These are phyloP conservation scores for Amanita brunnescens DNA, from an alignment of 768 basidiomycete species.

Conservation along the genomic window DNA sequence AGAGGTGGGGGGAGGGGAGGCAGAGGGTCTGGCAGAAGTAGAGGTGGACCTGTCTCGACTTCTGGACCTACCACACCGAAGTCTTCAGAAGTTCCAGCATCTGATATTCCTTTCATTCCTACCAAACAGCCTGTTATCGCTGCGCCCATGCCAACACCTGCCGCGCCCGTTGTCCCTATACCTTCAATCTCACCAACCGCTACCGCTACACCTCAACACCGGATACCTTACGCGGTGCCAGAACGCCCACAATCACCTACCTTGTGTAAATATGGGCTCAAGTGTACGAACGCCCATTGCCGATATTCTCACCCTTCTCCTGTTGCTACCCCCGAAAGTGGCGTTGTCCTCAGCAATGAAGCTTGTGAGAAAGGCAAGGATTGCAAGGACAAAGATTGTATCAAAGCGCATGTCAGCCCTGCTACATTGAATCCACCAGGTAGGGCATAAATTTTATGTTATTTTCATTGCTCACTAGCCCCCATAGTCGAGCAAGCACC, in stretches of 20 bases:
- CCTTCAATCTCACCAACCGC: slow-evolving; percentile 14
- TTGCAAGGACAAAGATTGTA: slow-evolving; percentile 92
- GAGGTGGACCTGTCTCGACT: slow-evolving; percentile 33
- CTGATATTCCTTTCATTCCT: background rate
- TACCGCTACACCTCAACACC: slow-evolving; percentile 23
- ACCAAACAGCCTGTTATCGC: slow-evolving; percentile 12
- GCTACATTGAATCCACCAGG: slow-evolving; percentile 65
- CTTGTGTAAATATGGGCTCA: slow-evolving; percentile 87
- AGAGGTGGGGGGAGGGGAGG: slow-evolving; percentile 34
- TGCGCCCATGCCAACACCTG: slow-evolving; percentile 17
- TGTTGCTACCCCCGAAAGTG: slow-evolving; percentile 92
- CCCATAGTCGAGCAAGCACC: slow-evolving; percentile 27
- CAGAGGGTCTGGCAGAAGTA: slow-evolving; percentile 38
- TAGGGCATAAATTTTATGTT: slow-evolving; percentile 20
- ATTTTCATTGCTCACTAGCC: slow-evolving; percentile 9
- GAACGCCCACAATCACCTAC: slow-evolving; percentile 81
- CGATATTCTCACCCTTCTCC: slow-evolving; percentile 93
- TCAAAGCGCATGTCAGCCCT: slow-evolving; percentile 85
- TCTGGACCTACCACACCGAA: slow-evolving; percentile 12
- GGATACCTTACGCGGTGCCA: slow-evolving; percentile 49
- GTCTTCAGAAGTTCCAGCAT: slow-evolving; percentile 2
- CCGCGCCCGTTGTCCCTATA: slow-evolving; percentile 16
- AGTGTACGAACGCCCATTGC: slow-evolving; percentile 87
- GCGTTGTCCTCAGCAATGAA: slow-evolving; percentile 90
- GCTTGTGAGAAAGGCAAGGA: slow-evolving; percentile 82